Conservation (phyloP, 2,329 filamentous ascomycete genomes). For the Camillea tinctor region DNA sequence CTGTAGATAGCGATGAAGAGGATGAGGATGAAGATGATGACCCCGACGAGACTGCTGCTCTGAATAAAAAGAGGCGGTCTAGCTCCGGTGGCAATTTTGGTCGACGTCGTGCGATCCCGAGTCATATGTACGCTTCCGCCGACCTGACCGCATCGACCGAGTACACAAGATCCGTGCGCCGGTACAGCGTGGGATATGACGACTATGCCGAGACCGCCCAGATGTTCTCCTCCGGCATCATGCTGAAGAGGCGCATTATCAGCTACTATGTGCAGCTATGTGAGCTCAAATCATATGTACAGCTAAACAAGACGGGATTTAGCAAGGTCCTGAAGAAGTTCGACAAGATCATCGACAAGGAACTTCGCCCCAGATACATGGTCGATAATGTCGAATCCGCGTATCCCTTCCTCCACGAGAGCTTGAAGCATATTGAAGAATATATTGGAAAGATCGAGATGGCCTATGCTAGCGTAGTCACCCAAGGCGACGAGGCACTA, state of each 20-base stretch:
- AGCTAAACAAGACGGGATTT: conserved; percentile 96
- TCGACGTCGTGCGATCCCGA: conserved; percentile 38
- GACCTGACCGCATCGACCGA: conserved; percentile 65
- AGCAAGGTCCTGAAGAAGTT: conserved; percentile 97
- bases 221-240: conserved; percentile 67
- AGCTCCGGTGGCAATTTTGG: conserved; percentile 36
- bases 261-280: conserved; percentile 88
- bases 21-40: conserved; percentile 32
- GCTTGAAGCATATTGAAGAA: conserved; percentile 67
- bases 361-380: conserved; percentile 76
- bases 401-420: conserved; percentile 76
- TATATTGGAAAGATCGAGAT: conserved; percentile 74
- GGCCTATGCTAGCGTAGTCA: conserved; percentile 79
- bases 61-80: conserved; percentile 44
- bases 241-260: conserved; percentile 88
- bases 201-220: conserved; percentile 77
- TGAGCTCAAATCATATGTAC: conserved; percentile 92
- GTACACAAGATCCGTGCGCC: conserved; percentile 52
- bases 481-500: conserved; percentile 71
- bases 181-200: conserved; percentile 69
- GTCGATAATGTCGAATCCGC: conserved; percentile 70
- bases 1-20: conserved; percentile 56
- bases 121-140: conserved; percentile 39
- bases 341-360: conserved; percentile 89
- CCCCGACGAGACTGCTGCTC: conserved; percentile 52